A percentile compares a stretch with the other conserved stretches of the same genome.
phyloP scores from a whole-genome alignment of 495 filamentous ascomycete species.

The Extremus antarcticus region DNA sequence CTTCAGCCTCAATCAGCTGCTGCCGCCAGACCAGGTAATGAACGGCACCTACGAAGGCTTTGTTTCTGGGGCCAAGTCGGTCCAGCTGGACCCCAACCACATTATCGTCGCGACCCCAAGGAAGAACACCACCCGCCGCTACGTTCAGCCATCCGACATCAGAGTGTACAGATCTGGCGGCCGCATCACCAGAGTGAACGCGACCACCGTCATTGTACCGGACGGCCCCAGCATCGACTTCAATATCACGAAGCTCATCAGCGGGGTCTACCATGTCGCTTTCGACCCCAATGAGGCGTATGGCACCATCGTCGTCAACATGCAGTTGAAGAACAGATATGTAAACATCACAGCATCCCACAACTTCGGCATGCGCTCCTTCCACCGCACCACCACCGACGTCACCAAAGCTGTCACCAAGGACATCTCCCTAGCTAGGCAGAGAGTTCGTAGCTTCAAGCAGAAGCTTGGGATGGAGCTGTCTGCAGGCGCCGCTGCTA shows the following conservation, averaged over 20 bases:
- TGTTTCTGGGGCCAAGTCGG: background rate
- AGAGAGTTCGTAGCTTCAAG: background rate
- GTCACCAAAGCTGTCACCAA: slow-evolving; percentile 8
- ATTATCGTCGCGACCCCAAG: slow-evolving; percentile 9
- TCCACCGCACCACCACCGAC: slow-evolving; percentile 10
- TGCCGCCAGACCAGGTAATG: background rate
- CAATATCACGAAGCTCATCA: slow-evolving; percentile 8
- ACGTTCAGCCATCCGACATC: background rate
- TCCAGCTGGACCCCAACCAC: background rate
- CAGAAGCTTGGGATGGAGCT: slow-evolving; percentile 6
- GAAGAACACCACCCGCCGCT: background rate
- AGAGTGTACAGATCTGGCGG: background rate
- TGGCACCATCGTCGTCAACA: slow-evolving; percentile 2
- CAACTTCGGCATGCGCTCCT: slow-evolving; percentile 9
- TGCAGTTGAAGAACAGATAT: background rate
- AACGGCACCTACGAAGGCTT: background rate
- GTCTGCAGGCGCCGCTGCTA: slow-evolving; percentile 9
- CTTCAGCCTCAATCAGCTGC: background rate
- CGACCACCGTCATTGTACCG: background rate
- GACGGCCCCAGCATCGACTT: background rate
- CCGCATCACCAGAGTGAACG: background rate
- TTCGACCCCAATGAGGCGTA: slow-evolving; percentile 3
- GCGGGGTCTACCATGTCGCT: slow-evolving; percentile 13
- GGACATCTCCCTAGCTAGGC: slow-evolving; percentile 3
- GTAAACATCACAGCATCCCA: slow-evolving; percentile 2